A percentile compares a stretch with the other conserved stretches of the same genome.
phyloP scores from a whole-genome alignment of 345 rosid genomes.

The Brassica napus region Da-Ae NC_063442.1:16151501-16152000 shows the following conservation, averaged over 20 bases:
- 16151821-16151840: conserved; percentile 19
- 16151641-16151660: background rate
- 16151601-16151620: conserved; percentile 22
- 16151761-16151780: background rate
- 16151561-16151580: conserved; percentile 37
- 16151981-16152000: background rate
- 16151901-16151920: conserved; percentile 33
- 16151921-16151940: background rate
- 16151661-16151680: background rate
- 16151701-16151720: conserved; percentile 1
- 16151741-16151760: conserved; percentile 25
- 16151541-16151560: conserved; percentile 21
- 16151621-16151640: conserved; percentile 4
- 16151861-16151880: background rate
- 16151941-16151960: background rate
- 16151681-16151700: conserved; percentile 36
- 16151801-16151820: too few relatives aligned
- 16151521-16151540: conserved; percentile 26
- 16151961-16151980: background rate
- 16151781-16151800: conserved; percentile 24
- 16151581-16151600: conserved; percentile 11
- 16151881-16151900: conserved; percentile 33
- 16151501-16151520: conserved; percentile 39
- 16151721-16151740: conserved; percentile 18
- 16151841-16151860: conserved; percentile 24